Percentiles rank a stretch among this genome's conserved stretches.
phyloP scores from a whole-genome alignment of 2,329 filamentous ascomycete genomes.

The Coniochaeta sp. region DNA sequence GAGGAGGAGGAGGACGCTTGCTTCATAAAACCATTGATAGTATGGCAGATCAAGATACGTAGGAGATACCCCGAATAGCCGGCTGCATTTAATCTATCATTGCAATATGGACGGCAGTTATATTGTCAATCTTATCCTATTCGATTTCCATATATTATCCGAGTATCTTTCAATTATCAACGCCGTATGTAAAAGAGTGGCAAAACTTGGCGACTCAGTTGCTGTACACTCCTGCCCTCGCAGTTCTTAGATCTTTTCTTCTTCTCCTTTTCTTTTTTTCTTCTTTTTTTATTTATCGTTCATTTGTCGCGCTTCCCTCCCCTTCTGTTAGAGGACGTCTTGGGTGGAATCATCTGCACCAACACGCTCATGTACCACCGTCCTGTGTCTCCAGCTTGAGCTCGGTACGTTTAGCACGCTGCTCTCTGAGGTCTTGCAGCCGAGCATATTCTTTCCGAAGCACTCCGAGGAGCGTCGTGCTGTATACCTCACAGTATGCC shows the following conservation, averaged over 20 bases:
- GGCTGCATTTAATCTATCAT: background rate
- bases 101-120: background rate
- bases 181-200: too few species aligned
- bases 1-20: background rate
- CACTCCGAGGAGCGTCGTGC: background rate
- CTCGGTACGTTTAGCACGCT: background rate
- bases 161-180: background rate
- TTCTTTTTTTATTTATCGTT: too few species aligned
- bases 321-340: too few species aligned
- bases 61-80: background rate
- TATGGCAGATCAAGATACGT: background rate
- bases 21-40: background rate
- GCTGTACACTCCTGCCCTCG: too few species aligned
- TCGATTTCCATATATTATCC: background rate
- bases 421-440: background rate
- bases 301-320: too few species aligned
- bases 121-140: background rate
- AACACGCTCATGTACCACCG: too few species aligned
- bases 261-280: too few species aligned
- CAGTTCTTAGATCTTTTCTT: too few species aligned
- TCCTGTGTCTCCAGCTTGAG: too few species aligned
- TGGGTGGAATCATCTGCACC: too few species aligned
- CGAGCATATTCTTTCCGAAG: background rate
- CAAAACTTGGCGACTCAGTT: too few species aligned
- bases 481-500: background rate